Conservation (phyloP, 306 rosid genomes). For the Cucurbita maxima region DNA sequence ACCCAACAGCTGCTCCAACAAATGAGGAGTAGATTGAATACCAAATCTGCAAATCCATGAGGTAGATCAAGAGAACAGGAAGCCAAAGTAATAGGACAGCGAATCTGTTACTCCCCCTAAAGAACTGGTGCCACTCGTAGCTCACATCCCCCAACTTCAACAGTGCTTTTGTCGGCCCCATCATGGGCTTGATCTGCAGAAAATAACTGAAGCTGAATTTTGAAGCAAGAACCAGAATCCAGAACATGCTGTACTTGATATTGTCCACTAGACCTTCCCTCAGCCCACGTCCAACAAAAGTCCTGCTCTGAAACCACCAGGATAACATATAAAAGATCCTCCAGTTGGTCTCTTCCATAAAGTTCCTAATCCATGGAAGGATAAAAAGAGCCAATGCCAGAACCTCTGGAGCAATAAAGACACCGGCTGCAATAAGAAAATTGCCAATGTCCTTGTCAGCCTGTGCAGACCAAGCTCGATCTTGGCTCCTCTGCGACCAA, state of each 20-base stretch:
- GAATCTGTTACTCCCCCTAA: constrained; percentile 37
- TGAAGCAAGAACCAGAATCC: constrained; percentile 69
- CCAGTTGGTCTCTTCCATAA: constrained; percentile 80
- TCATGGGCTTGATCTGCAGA: constrained; percentile 82
- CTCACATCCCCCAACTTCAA: constrained; percentile 22
- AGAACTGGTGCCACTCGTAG: constrained; percentile 55
- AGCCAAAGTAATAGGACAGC: constrained; percentile 69
- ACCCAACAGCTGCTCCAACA: constrained; percentile 71
- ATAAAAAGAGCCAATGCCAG: constrained; percentile 54
- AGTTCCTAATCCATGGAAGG: constrained; percentile 79
- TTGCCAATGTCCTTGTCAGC: constrained; percentile 41
- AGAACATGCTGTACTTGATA: constrained; percentile 58
- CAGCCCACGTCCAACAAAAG: constrained; percentile 89
- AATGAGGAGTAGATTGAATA: constrained; percentile 81
- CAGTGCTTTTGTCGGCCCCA: constrained; percentile 50
- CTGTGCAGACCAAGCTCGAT: constrained; percentile 43
- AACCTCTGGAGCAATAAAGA: constrained; percentile 66
- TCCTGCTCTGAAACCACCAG: constrained; percentile 92
- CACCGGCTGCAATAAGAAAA: constrained; percentile 47
- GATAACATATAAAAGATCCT: constrained; percentile 58
- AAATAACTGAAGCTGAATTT: constrained; percentile 80
- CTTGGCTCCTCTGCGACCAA: constrained; percentile 52
- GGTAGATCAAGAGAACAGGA: constrained; percentile 74
- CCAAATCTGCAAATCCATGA: constrained; percentile 93
- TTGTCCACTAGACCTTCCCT: constrained; percentile 85